Evolutionary conservation across 768 basidiomycete genomes (phyloP).

Genomic region (Auricularia sp.): DNA sequence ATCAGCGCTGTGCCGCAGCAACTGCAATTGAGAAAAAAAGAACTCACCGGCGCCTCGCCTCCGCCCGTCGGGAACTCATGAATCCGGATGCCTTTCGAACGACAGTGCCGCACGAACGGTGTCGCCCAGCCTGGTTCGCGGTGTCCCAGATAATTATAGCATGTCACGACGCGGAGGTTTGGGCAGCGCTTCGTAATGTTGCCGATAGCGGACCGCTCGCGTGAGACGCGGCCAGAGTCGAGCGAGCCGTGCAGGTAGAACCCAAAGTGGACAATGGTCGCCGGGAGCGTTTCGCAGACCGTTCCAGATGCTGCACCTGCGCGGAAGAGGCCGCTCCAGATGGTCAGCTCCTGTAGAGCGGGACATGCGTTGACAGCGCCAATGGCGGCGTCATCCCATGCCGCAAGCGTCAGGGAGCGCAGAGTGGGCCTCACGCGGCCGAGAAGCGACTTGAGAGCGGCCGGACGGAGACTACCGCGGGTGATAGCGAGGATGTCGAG

Average conservation of each 20-base stretch:
- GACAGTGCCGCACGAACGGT: constrained; percentile 1
- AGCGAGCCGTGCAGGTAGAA: not conserved
- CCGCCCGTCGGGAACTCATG: constrained; percentile 1
- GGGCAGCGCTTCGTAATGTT: not conserved
- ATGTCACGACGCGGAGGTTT: not conserved
- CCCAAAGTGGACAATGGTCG: not conserved
- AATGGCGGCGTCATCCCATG: not conserved
- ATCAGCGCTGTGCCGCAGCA: not conserved
- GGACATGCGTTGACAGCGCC: not conserved
- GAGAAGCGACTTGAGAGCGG: not conserved
- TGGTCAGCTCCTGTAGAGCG: not conserved
- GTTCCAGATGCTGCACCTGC: not conserved
- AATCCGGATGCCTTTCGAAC: not conserved
- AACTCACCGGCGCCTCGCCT: not conserved
- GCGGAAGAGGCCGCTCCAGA: not conserved
- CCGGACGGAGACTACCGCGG: not conserved
- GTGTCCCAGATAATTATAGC: not conserved
- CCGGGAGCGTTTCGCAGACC: not conserved
- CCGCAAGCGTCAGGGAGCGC: not conserved
- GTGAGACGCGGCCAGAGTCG: not conserved
- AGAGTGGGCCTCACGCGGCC: not conserved
- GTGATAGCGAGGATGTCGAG: not conserved
- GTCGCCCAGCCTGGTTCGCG: not conserved
- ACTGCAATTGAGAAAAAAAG: not conserved
- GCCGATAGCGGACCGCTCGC: not conserved